Base-by-base conservation (phyloP, 441 rosid species). In the Gossypium davidsonii region DNA sequence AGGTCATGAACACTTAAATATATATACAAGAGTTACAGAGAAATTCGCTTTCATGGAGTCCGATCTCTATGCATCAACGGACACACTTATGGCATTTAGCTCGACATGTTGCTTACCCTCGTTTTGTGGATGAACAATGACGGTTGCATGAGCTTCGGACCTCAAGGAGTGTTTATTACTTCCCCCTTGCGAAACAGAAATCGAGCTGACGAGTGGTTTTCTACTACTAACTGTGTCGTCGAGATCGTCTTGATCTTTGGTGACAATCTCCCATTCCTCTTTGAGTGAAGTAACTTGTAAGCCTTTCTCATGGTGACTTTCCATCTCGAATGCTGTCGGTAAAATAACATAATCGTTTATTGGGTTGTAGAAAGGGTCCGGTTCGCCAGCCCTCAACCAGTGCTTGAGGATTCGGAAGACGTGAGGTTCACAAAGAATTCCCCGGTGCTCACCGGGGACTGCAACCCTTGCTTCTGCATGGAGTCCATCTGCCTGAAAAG, bases 401-500 rank as follows among this genome's bases (percentile, higher is more conserved):
- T 87, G 85, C 82, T 88, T 88, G 39, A 92, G 89, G 76, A 94
- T 89, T 31, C 99, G 83, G 73, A 94, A 94, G 26, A 94, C 89
- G 23, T 88, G 98, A 79, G 82, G 99, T 46, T 94, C 97, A 10
- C 90, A 81, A 34, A 94, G 91, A 70, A 94, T 89, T 68, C 97
- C 97, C 14, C 98, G 74, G 78, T 94, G 98, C 81, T 94, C 98
- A 25, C 90, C 97, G 0, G 98, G 96, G 31, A 94, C 89, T 73
- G 92, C 99, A 34, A 94, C 93, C 79, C 98, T 88, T 39, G 98
- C 98, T 78, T 85, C 98, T 34, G 99, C 97, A 72, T 87, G 83
- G 23, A 94, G 90, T 78, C 96, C 99, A 74, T 92, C 97, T 6
- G 96, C 98, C 99, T 92, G 87, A 17, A 72, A 37, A 78, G 25